Evolutionary conservation across 73 alveolate genomes (phyloP), one percentile per base, ranked within the genome.

Genomic region (Tetrahymena elliotti): DNA sequence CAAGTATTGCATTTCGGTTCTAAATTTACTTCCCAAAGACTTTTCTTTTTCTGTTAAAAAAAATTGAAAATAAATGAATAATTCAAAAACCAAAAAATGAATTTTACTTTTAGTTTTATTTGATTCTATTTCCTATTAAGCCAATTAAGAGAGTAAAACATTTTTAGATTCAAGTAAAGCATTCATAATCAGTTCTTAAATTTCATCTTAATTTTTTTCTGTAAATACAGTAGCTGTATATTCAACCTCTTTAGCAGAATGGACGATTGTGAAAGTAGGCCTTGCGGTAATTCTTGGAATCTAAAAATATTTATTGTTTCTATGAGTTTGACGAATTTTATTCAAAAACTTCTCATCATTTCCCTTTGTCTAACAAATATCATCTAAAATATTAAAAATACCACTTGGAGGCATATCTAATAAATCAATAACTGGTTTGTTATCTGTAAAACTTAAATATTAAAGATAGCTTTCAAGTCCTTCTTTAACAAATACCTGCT

Each of bases 161-260:
- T 68, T 68, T n/a, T n/a, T 27, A 68, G 88, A 68, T 16, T 68
- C 4, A 11, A 27, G n/a, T 31, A 68, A 68, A 24, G 88, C 36
- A 18, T 68, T 68, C 20, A 68, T n/a, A 1, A 68, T 68, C 34
- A 68, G 36, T 36, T 95, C 97, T 83, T 97, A 96, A 84, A 98
- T 97, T 92, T 97, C 99, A 96, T 98, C 99, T n/a, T 96, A 96
- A 95, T 98, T 98, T 96, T 98, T 98, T 33, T 97, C 99, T 22
- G 98, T 97, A 96, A 98, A 98, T 40, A 97, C 97, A 68, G 95
- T 95, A 83, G 96, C 93, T 20, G 97, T 93, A 96, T 98, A 98
- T 82, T 96, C 98, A 0, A 98, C 99, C 35, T 96, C 98, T 96
- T 98, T 98, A 22, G 99, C 99, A 40, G 98, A 97, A 84, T 96